phyloP scores from a whole-genome alignment of 2,329 filamentous ascomycete species.

The Fusarium beomiforme region DNA sequence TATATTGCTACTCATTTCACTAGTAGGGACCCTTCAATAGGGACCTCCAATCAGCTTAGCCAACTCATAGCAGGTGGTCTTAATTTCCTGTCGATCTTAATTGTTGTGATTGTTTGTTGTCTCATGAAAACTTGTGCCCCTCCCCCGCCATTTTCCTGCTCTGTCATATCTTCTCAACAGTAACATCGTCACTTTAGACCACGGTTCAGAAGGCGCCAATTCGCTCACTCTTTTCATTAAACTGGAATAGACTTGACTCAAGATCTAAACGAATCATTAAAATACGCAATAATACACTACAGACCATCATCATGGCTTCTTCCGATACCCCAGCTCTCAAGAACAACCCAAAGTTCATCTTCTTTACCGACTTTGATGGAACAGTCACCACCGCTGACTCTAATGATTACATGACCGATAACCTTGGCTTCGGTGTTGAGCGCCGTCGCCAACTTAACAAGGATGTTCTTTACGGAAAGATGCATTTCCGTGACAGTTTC shows the following conservation, averaged over 20 bases:
- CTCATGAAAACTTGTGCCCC: slow-evolving; percentile 40
- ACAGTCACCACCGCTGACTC: slow-evolving; percentile 82
- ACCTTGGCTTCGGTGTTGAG: slow-evolving; percentile 82
- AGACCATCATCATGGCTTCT: slow-evolving; percentile 53
- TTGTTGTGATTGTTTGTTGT: slow-evolving; percentile 21
- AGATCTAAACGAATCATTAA: background rate
- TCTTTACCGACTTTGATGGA: slow-evolving; percentile 99
- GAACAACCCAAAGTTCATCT: slow-evolving; percentile 87
- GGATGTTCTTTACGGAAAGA: slow-evolving; percentile 76
- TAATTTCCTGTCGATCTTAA: slow-evolving; percentile 26
- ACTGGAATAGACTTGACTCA: background rate
- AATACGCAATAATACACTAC: background rate
- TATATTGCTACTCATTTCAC: slow-evolving; percentile 13
- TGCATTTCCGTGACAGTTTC: slow-evolving; percentile 87
- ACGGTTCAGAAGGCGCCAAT: background rate
- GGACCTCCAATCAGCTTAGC: slow-evolving; percentile 37
- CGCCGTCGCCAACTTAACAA: slow-evolving; percentile 78
- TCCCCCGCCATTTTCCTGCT: slow-evolving; percentile 40
- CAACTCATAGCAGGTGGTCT: slow-evolving; percentile 22
- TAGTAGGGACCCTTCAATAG: slow-evolving; percentile 19
- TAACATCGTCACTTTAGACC: slow-evolving; percentile 7
- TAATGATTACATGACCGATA: slow-evolving; percentile 84
- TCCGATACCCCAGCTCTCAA: slow-evolving; percentile 66
- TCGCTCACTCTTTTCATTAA: background rate
- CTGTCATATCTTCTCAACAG: slow-evolving; percentile 27